A percentile compares a stretch with the other conserved stretches of the same genome.
Evolutionary conservation across 1,139 yeast genomes (phyloP).

Genomic region (Yamadazyma dendronema): DNA sequence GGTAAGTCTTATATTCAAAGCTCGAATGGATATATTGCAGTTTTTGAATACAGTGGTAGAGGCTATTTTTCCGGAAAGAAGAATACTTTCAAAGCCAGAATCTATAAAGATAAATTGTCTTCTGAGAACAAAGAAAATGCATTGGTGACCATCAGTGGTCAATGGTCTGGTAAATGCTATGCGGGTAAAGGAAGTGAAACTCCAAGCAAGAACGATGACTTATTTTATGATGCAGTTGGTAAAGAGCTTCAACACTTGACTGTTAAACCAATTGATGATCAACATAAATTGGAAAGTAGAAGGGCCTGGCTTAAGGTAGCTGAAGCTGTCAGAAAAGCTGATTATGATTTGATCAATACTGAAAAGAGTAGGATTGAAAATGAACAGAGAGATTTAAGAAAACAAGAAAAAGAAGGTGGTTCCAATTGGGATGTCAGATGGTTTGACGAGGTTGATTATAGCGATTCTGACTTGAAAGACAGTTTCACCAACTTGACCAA

Average conservation of each 20-base stretch:
- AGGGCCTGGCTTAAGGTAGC: constrained; percentile 87
- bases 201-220: constrained; percentile 38
- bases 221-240: constrained; percentile 69
- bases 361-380: constrained; percentile 81
- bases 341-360: constrained; percentile 68
- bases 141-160: constrained; percentile 78
- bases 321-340: constrained; percentile 73
- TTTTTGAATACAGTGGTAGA: constrained; percentile 82
- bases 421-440: constrained; percentile 72
- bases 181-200: constrained; percentile 41
- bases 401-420: constrained; percentile 63
- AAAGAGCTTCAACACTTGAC: constrained; percentile 50
- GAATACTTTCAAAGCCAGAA: constrained; percentile 84
- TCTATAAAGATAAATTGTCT: constrained; percentile 54
- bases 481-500: constrained; percentile 50
- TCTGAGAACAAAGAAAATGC: constrained; percentile 58
- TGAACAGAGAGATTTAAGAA: constrained; percentile 77
- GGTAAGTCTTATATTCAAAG: constrained; percentile 81
- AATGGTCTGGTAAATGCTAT: constrained; percentile 81
- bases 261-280: constrained; percentile 81
- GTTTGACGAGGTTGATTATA: constrained; percentile 61
- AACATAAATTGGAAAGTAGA: constrained; percentile 74
- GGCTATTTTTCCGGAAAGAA: constrained; percentile 97
- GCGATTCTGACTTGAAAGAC: constrained; percentile 20
- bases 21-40: constrained; percentile 71